Conservation (phyloP, 805 yeast species). For the Lachancea kluyveri region DNA sequence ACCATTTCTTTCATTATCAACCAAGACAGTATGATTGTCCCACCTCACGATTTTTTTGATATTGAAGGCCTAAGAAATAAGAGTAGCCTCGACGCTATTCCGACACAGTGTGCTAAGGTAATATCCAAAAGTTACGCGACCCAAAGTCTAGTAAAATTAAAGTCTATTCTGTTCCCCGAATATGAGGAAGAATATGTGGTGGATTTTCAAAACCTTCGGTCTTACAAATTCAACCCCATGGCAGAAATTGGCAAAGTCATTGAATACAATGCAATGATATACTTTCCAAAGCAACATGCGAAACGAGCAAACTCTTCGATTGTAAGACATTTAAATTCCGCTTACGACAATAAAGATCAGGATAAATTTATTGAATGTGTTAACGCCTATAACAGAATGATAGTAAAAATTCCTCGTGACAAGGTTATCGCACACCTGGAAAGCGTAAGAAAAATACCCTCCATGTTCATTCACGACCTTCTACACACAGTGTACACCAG, state of each 20-base stretch:
- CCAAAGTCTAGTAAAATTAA: slow-evolving; percentile 15
- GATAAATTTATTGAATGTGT: slow-evolving; percentile 31
- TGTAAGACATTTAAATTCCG: slow-evolving; percentile 17
- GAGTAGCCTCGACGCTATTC: too few relatives aligned
- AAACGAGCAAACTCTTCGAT: slow-evolving; percentile 9
- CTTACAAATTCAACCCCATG: slow-evolving; percentile 28
- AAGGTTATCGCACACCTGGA: slow-evolving; percentile 29
- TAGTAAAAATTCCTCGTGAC: slow-evolving; percentile 32
- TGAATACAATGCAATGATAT: slow-evolving; percentile 22
- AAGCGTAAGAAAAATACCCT: slow-evolving; percentile 31
- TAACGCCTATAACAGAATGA: slow-evolving; percentile 38
- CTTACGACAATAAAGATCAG: slow-evolving; percentile 26
- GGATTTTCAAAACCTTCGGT: slow-evolving; percentile 13
- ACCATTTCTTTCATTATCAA: too few relatives aligned
- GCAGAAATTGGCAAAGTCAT: slow-evolving; percentile 28
- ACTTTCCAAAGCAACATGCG: slow-evolving; percentile 18
- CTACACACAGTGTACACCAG: slow-evolving; percentile 69
- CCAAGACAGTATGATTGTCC: too few relatives aligned
- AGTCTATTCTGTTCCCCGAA: slow-evolving; percentile 18
- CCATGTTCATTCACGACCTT: slow-evolving; percentile 54
- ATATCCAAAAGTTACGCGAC: too few relatives aligned
- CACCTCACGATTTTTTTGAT: slow-evolving; percentile 16
- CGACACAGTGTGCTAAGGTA: too few relatives aligned
- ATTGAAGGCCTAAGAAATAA: slow-evolving; percentile 9
- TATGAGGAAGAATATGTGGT: slow-evolving; percentile 23